Evolutionary conservation across 2,329 filamentous ascomycete species (phyloP).

Genomic region (Davidsoniella virescens): DNA sequence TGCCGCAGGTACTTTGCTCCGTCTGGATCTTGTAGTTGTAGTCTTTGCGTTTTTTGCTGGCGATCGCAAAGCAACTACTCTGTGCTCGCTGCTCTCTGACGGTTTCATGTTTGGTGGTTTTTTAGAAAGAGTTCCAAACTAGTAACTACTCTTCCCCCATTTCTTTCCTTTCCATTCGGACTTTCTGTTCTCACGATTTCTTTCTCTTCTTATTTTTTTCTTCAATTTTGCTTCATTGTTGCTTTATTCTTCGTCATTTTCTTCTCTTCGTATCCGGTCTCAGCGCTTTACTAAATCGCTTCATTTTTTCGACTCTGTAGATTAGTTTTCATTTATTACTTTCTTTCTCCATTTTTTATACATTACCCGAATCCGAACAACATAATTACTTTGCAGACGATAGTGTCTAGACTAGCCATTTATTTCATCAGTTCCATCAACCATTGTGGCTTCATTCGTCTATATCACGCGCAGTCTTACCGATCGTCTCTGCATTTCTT

Average conservation of each 20-base stretch:
- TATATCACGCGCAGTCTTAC: too few species aligned
- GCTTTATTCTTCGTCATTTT: background rate
- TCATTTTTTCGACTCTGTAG: background rate
- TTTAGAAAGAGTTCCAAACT: too few species aligned
- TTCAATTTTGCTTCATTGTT: background rate
- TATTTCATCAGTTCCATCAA: background rate
- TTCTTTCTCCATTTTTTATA: background rate
- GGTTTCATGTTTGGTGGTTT: too few species aligned
- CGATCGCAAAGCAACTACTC: too few species aligned
- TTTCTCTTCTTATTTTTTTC: constrained; percentile 1
- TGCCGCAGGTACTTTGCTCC: too few species aligned
- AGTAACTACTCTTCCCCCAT: background rate
- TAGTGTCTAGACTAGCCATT: background rate
- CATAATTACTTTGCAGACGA: too few species aligned
- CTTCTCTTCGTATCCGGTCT: background rate
- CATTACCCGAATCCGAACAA: background rate
- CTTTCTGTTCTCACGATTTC: background rate
- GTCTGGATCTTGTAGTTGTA: too few species aligned
- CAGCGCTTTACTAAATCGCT: background rate
- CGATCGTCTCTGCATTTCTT: too few species aligned
- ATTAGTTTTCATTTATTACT: background rate
- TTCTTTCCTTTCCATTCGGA: background rate
- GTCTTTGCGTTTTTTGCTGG: too few species aligned
- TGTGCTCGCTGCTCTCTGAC: too few species aligned
- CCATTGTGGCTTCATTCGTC: background rate